Evolutionary conservation across 208 protist genomes (phyloP).

Genomic region (Leishmania arabica): DNA sequence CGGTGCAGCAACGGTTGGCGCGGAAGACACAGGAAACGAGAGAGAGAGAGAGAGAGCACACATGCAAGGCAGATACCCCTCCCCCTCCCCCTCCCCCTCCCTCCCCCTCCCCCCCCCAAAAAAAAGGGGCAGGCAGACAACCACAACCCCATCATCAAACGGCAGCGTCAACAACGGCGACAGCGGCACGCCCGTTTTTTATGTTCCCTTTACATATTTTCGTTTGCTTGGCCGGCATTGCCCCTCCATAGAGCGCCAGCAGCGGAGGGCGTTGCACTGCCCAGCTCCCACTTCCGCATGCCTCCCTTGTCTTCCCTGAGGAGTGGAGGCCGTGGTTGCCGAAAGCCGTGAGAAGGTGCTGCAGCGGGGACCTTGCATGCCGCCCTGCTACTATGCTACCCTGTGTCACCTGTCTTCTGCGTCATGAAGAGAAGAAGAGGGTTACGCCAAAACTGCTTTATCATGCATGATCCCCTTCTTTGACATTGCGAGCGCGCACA

Average conservation of each 20-base stretch:
- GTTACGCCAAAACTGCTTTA: too few species aligned
- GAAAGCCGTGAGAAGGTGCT: too few species aligned
- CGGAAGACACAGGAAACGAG: not conserved
- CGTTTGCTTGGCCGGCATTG: not conserved
- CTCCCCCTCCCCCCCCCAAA: not conserved
- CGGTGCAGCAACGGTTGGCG: not conserved
- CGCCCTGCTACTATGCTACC: not conserved
- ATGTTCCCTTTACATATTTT: not conserved
- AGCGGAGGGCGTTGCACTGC: not conserved
- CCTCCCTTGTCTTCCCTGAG: not conserved
- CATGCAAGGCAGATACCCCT: not conserved
- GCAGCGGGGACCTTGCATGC: not conserved
- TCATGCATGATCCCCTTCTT: not conserved
- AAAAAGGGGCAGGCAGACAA: not conserved
- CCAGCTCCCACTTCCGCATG: not conserved
- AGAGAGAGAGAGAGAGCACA: not conserved
- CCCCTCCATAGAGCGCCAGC: not conserved
- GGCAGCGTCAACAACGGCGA: not conserved
- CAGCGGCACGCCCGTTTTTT: not conserved
- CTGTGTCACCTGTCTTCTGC: not conserved
- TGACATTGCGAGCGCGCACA: slow-evolving; percentile 13
- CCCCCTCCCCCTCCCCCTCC: too few species aligned
- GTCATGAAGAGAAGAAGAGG: not conserved
- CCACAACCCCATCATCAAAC: not conserved
- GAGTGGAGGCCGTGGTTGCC: not conserved